Percentiles rank a stretch among this genome's conserved stretches.
Evolutionary conservation across 345 rosid genomes (phyloP).

Genomic region (Salix purpurea): DNA sequence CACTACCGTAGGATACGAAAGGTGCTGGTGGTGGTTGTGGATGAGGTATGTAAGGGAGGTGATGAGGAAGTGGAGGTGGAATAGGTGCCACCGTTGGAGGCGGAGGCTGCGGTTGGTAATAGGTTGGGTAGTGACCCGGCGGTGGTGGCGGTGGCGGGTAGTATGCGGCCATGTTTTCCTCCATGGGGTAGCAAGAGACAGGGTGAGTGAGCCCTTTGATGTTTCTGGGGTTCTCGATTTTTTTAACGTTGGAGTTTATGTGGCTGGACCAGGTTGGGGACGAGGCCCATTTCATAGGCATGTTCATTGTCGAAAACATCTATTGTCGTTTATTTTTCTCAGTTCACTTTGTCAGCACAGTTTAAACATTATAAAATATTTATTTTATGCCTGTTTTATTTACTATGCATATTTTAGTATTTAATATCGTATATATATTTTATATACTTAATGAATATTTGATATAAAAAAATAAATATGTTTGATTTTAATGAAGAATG

Average conservation of each 20-base stretch:
- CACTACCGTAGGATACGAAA: conserved; percentile 33
- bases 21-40: conserved; percentile 19
- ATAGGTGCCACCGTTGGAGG: conserved; percentile 21
- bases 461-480: too few species aligned
- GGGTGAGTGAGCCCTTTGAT: not conserved
- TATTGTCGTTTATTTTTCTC: too few species aligned
- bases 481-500: too few species aligned
- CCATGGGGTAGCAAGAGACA: conserved; percentile 27
- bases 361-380: too few species aligned
- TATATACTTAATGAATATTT: too few species aligned
- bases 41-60: conserved; percentile 27
- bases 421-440: not conserved
- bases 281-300: not conserved
- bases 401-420: too few species aligned
- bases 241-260: not conserved
- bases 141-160: conserved; percentile 36
- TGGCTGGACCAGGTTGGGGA: not conserved
- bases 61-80: conserved; percentile 20
- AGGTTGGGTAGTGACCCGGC: conserved; percentile 19
- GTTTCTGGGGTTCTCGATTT: not conserved
- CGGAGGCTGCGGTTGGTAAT: conserved; percentile 25
- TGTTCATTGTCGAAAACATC: too few species aligned
- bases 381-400: not conserved
- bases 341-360: too few species aligned
- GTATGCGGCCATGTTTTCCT: conserved; percentile 48